Evolutionary conservation across 75 land plant species (phyloP).

Genomic region (Sequoiadendron giganteum): DNA sequence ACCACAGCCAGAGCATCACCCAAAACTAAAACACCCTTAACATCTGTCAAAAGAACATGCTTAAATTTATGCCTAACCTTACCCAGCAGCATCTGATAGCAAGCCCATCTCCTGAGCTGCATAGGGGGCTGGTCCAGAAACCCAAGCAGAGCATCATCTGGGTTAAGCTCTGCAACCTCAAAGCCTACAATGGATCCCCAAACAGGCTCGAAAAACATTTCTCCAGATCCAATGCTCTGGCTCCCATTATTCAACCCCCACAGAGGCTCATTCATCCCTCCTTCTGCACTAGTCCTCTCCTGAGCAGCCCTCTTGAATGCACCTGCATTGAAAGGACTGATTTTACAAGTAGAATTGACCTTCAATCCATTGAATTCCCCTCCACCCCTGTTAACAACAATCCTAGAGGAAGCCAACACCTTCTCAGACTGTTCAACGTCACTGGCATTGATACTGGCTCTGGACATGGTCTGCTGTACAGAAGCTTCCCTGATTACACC

Average conservation of each 20-base stretch:
- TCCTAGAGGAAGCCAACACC: slow-evolving; percentile 9
- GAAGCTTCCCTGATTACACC: slow-evolving; percentile 3
- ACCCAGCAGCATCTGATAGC: slow-evolving; percentile 82
- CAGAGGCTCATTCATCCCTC: slow-evolving; percentile 17
- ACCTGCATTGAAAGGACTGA: slow-evolving; percentile 18
- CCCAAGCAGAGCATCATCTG: slow-evolving; percentile 52
- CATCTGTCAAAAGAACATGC: slow-evolving; percentile 49
- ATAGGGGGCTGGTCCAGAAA: slow-evolving; percentile 57
- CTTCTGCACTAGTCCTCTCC: slow-evolving; percentile 6
- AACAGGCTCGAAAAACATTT: slow-evolving; percentile 23
- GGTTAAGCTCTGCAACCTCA: slow-evolving; percentile 59
- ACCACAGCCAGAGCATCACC: slow-evolving; percentile 50
- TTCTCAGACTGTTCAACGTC: not conserved
- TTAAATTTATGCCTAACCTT: slow-evolving; percentile 53
- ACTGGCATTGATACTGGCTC: not conserved
- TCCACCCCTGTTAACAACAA: slow-evolving; percentile 16
- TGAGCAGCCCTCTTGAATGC: slow-evolving; percentile 21
- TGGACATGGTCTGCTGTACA: slow-evolving; percentile 9
- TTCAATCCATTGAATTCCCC: not conserved
- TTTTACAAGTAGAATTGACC: slow-evolving; percentile 14
- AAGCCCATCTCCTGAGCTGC: slow-evolving; percentile 66
- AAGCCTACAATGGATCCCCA: slow-evolving; percentile 69
- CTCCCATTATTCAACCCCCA: slow-evolving; percentile 31
- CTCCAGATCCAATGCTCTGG: slow-evolving; percentile 4
- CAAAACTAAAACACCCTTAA: slow-evolving; percentile 34